Percentiles rank a stretch among this genome's conserved stretches.
Evolutionary conservation across 2,329 filamentous ascomycete species (phyloP).

Genomic region (Bipolaris oryzae): DNA sequence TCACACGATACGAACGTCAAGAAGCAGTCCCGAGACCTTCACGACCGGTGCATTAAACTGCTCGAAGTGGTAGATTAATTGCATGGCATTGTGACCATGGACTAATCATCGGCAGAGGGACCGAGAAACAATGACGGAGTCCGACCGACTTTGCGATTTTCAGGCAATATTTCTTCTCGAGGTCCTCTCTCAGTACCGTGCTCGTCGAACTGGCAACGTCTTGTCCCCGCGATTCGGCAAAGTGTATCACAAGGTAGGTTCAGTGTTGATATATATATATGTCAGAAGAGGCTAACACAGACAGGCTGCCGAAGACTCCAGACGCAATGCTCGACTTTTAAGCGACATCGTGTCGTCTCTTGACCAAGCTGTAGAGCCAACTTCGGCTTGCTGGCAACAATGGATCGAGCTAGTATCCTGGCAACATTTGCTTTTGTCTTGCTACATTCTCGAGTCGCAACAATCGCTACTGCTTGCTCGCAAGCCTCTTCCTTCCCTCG

Average conservation of each 20-base stretch:
- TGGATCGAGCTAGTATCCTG: slow-evolving; percentile 43
- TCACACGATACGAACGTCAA: slow-evolving; percentile 43
- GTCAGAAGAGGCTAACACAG: slow-evolving; percentile 15
- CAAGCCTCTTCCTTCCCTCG: slow-evolving; percentile 22
- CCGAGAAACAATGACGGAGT: slow-evolving; percentile 29
- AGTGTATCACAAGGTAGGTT: slow-evolving; percentile 44
- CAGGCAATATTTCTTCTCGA: slow-evolving; percentile 55
- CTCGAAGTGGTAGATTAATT: slow-evolving; percentile 40
- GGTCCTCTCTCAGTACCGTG: slow-evolving; percentile 50
- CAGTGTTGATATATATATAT: not conserved
- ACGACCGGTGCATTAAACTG: slow-evolving; percentile 51
- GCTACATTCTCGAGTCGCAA: slow-evolving; percentile 52
- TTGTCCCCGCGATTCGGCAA: slow-evolving; percentile 48
- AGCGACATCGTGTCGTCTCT: slow-evolving; percentile 23
- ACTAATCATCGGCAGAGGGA: slow-evolving; percentile 38
- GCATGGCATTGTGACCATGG: not conserved
- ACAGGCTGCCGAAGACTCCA: slow-evolving; percentile 31
- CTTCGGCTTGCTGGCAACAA: slow-evolving; percentile 36
- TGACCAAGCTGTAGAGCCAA: slow-evolving; percentile 26
- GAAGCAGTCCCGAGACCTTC: slow-evolving; percentile 47
- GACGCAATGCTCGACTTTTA: slow-evolving; percentile 23
- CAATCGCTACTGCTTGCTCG: slow-evolving; percentile 43
- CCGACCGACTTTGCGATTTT: slow-evolving; percentile 49
- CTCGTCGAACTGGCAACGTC: slow-evolving; percentile 46
- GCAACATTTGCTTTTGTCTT: slow-evolving; percentile 50